Evolutionary conservation across 768 basidiomycete species (phyloP), one percentile per base, ranked within the genome.

Genomic region (Austroboletus festivus): DNA sequence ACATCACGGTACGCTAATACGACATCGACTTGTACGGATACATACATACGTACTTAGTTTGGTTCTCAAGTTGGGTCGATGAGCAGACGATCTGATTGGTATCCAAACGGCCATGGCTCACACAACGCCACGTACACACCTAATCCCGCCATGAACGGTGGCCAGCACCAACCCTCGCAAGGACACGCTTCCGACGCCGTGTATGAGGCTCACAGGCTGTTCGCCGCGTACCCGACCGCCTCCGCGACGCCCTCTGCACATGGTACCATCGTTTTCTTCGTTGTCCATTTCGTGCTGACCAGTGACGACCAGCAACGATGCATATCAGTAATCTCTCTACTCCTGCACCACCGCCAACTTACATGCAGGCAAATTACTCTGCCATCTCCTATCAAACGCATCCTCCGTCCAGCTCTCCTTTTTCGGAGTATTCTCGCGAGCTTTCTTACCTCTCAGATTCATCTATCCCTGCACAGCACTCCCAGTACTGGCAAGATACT

Each of bases 211-310:
- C 86, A 87, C 53, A 68, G 76, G 44, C 67, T 90, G 21, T 73
- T 87, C 39, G 77, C 80, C 4, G 72, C 78, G 28, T 90, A 88
- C 63, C 85, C 89, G 33, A 75, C 84, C 58, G 84, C 84, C 33
- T 89, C 87, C 50, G 82, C 84, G 22, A 86, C 83, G 4, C 86
- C 87, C n/a, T 78, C 86, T 8, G 74, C 80, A 31, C 88, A 90
- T 60, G 86, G 89, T 87, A 60, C 68, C 38, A 28, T 38, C 33
- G 11, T 33, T 13, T 10, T 18, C 23, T 26, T 6, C 23, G 35
- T 50, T 43, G 24, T 39, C 24, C 43, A 54, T 10, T 53, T 5
- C 11, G 23, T 5, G 52, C 51, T 61, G 54, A 61, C 61, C 57
- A 46, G 61, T 1, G 1, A 12, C n/a, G 54, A 22, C 38, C 50